Percentiles rank a stretch among this genome's conserved stretches.
These are phyloP conservation scores for Penicillium psychrofluorescens DNA, from an alignment of 495 filamentous ascomycete species.

Conservation along the genomic window DNA sequence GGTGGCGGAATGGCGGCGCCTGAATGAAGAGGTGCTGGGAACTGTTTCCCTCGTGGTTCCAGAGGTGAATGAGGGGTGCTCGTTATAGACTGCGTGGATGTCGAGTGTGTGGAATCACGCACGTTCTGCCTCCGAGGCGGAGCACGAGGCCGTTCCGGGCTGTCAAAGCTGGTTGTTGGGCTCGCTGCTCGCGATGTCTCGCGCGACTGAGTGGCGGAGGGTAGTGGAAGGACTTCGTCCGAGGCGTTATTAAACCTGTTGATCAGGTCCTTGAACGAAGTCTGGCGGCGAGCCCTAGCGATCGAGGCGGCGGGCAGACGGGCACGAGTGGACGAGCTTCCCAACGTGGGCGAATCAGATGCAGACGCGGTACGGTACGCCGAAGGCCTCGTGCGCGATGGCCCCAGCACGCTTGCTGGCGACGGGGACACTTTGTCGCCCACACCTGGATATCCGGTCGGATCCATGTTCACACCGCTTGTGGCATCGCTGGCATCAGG, in stretches of 20 bases:
- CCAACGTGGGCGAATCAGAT: conserved; percentile 26
- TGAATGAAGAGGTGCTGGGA: neutral
- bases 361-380: conserved; percentile 21
- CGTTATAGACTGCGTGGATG: neutral
- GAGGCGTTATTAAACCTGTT: conserved; percentile 53
- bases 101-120: conserved; percentile 11
- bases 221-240: conserved; percentile 46
- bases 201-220: conserved; percentile 20
- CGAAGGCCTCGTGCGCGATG: conserved; percentile 17
- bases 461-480: conserved; percentile 9
- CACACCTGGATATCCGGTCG: conserved; percentile 8
- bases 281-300: conserved; percentile 33
- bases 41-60: neutral
- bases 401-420: conserved; percentile 18
- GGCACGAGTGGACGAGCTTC: conserved; percentile 10
- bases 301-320: conserved; percentile 13
- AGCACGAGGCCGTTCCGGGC: conserved; percentile 14
- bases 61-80: too few relatives aligned
- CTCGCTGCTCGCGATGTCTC: conserved; percentile 25
- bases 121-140: conserved; percentile 22
- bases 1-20: conserved; percentile 9
- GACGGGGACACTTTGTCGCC: conserved; percentile 20
- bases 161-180: conserved; percentile 23
- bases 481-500: conserved; percentile 18
- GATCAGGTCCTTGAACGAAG: conserved; percentile 55